These are phyloP conservation scores for Lentinus brumalis DNA, from an alignment of 768 basidiomycete species.

Conservation along the genomic window DNA sequence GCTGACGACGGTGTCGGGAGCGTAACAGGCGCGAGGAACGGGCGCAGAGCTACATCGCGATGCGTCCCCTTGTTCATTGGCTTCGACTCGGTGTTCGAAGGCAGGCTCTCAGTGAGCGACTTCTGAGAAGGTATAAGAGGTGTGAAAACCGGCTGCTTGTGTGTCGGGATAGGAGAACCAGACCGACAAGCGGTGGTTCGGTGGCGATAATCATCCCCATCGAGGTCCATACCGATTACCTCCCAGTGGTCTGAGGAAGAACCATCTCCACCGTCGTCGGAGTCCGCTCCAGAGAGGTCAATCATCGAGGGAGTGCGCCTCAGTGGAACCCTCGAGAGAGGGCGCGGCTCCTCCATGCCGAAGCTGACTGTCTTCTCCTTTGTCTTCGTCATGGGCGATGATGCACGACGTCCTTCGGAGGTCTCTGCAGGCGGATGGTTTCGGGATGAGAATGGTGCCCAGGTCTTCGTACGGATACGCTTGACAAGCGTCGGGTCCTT, in stretches of 20 bases:
- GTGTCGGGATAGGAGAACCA: not conserved
- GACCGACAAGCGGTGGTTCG: not conserved
- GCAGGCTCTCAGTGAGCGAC: not conserved
- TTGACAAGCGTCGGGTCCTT: not conserved
- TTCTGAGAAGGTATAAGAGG: not conserved
- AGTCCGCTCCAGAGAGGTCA: too few species aligned
- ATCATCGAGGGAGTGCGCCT: too few species aligned
- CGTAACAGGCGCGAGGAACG: not conserved
- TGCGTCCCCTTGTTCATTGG: not conserved
- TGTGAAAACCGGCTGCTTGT: not conserved
- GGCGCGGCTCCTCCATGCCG: not conserved
- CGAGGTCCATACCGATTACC: not conserved
- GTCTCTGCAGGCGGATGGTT: not conserved
- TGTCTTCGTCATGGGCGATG: not conserved
- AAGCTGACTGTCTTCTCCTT: not conserved
- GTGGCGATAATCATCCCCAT: not conserved
- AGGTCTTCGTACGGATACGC: not conserved
- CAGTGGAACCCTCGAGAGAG: too few species aligned
- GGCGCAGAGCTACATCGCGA: not conserved
- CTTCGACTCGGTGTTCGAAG: not conserved
- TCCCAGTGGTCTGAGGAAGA: not conserved
- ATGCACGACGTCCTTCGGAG: not conserved
- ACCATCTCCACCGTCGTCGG: too few species aligned
- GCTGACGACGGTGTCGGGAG: slow-evolving; percentile 1
- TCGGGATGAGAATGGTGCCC: not conserved